Evolutionary conservation across 768 basidiomycete species (phyloP).

Genomic region (Russula abietina): DNA sequence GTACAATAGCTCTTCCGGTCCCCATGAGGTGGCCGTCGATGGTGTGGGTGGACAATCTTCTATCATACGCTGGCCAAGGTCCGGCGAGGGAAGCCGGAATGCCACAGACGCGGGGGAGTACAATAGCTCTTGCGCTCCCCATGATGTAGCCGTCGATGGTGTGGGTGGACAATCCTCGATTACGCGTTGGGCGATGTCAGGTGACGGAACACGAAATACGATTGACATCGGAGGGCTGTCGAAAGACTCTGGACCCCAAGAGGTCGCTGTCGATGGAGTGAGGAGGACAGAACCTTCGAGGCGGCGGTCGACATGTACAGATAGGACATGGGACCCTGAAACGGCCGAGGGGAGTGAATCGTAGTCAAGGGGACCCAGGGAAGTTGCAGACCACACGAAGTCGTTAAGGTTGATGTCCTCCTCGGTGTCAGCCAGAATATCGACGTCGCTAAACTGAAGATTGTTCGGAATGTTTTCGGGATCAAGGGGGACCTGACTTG

Average conservation of each 20-base stretch:
- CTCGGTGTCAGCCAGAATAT: slow-evolving; percentile 26
- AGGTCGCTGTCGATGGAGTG: slow-evolving; percentile 33
- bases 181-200: slow-evolving; percentile 29
- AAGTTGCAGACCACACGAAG: slow-evolving; percentile 65
- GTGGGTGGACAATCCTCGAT: slow-evolving; percentile 30
- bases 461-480: slow-evolving; percentile 47
- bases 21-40: slow-evolving; percentile 23
- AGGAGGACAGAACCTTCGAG: slow-evolving; percentile 50
- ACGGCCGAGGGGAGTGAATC: slow-evolving; percentile 39
- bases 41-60: slow-evolving; percentile 38
- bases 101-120: slow-evolving; percentile 17
- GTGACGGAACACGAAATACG: slow-evolving; percentile 26
- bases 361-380: slow-evolving; percentile 49
- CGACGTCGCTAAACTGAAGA: slow-evolving; percentile 30
- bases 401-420: slow-evolving; percentile 55
- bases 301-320: slow-evolving; percentile 52
- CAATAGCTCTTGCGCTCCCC: slow-evolving; percentile 22
- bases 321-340: slow-evolving; percentile 40
- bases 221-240: slow-evolving; percentile 18
- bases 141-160: slow-evolving; percentile 24
- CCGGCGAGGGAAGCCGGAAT: slow-evolving; percentile 25
- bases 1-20: slow-evolving; percentile 18
- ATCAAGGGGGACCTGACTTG: slow-evolving; percentile 46
- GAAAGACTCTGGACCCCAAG: slow-evolving; percentile 25
- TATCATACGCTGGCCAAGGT: slow-evolving; percentile 44